phyloP scores from a whole-genome alignment of 2,329 filamentous ascomycete species.

The Aspergillus sp. region DNA sequence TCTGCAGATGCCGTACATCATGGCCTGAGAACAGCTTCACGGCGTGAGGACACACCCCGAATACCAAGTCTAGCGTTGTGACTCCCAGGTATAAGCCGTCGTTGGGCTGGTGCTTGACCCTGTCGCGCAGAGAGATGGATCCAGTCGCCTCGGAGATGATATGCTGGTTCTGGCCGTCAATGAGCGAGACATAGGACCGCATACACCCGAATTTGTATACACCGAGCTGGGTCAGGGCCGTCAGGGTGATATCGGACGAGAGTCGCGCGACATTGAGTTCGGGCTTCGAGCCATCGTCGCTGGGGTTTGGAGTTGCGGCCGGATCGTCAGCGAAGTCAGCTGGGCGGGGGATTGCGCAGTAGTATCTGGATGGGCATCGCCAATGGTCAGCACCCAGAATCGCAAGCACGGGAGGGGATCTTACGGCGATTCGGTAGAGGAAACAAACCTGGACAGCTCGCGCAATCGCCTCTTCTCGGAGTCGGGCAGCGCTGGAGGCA shows the following conservation, averaged over 20 bases:
- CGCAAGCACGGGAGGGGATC: background rate
- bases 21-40: conserved; percentile 1
- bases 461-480: conserved; percentile 3
- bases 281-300: background rate
- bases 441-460: conserved; percentile 5
- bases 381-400: background rate
- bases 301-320: background rate
- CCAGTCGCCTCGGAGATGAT: conserved; percentile 53
- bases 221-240: conserved; percentile 52
- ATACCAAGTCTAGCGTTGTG: conserved; percentile 5
- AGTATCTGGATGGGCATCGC: background rate
- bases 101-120: conserved; percentile 15
- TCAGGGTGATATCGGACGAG: conserved; percentile 32
- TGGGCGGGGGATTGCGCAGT: background rate
- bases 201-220: conserved; percentile 43
- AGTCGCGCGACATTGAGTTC: background rate
- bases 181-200: conserved; percentile 50
- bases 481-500: conserved; percentile 4
- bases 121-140: conserved; percentile 26
- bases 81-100: conserved; percentile 22
- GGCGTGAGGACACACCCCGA: conserved; percentile 1
- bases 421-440: background rate
- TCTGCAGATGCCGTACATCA: conserved; percentile 1
- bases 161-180: conserved; percentile 48
- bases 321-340: background rate